Conservation (phyloP, 108 stramenopile genomes). For the Pseudonitzschia delicatissima region DNA sequence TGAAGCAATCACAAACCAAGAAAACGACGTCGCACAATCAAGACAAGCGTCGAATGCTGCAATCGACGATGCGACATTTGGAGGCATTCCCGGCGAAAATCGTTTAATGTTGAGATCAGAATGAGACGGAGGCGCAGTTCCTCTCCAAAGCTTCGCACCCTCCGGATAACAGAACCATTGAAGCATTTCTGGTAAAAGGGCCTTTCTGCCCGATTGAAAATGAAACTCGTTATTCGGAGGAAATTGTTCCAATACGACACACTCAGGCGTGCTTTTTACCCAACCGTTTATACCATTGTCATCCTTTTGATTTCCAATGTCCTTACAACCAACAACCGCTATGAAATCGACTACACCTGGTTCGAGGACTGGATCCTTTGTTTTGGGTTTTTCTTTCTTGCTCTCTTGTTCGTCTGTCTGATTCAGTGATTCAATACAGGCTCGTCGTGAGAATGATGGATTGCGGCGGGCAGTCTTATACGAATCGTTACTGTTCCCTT, state of each 20-base stretch:
- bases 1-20: slow-evolving; percentile 83
- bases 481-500: slow-evolving; percentile 8
- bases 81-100: slow-evolving; percentile 61
- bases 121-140: slow-evolving; percentile 64
- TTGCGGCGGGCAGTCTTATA: slow-evolving; percentile 6
- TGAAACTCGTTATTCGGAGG: slow-evolving; percentile 78
- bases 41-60: slow-evolving; percentile 79
- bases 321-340: slow-evolving; percentile 69
- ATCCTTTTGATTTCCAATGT: slow-evolving; percentile 70
- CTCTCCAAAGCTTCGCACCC: slow-evolving; percentile 78
- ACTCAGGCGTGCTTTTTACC: slow-evolving; percentile 79
- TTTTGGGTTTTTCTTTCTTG: slow-evolving; percentile 29
- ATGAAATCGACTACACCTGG: slow-evolving; percentile 80
- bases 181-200: slow-evolving; percentile 58
- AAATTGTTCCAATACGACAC: slow-evolving; percentile 73
- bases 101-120: slow-evolving; percentile 65
- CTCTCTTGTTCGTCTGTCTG: slow-evolving; percentile 19
- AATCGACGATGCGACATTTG: slow-evolving; percentile 44
- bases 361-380: slow-evolving; percentile 64
- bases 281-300: slow-evolving; percentile 80
- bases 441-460: slow-evolving; percentile 31
- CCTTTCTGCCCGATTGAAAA: slow-evolving; percentile 47
- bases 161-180: slow-evolving; percentile 91
- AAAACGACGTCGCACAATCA: slow-evolving; percentile 76
- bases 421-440: slow-evolving; percentile 17